A percentile compares a stretch with the other conserved stretches of the same genome.
phyloP scores from a whole-genome alignment of 2,329 filamentous ascomycete genomes.

The Colletotrichum coccodes region DNA sequence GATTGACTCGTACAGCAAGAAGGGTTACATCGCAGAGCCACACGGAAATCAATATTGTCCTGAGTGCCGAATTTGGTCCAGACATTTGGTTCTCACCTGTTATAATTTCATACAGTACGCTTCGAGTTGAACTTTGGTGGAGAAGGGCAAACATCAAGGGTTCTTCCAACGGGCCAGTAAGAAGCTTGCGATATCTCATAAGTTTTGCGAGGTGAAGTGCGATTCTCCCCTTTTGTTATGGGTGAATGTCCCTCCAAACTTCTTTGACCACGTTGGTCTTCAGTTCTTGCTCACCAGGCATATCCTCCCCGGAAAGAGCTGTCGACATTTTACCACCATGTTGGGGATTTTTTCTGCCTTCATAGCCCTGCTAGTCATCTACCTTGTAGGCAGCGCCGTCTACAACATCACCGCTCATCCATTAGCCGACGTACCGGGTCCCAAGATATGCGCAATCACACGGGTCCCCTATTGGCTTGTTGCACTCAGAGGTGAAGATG shows the following conservation, averaged over 20 bases:
- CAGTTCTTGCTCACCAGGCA: not conserved
- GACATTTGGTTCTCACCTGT: too few relatives aligned
- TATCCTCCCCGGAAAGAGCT: not conserved
- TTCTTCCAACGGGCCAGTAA: not conserved
- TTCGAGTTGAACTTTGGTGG: not conserved
- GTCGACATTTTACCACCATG: not conserved
- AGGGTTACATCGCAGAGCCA: too few relatives aligned
- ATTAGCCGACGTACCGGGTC: constrained; percentile 36
- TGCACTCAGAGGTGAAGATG: constrained; percentile 33
- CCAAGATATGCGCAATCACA: constrained; percentile 32
- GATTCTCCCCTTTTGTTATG: not conserved
- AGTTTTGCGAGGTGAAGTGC: not conserved
- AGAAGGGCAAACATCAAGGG: constrained; percentile 2
- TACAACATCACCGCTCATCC: constrained; percentile 39
- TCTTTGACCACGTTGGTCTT: not conserved
- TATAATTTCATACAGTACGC: not conserved
- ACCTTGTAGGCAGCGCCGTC: constrained; percentile 26
- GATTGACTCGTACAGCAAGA: too few relatives aligned
- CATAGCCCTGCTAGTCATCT: constrained; percentile 10
- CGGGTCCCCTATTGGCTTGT: constrained; percentile 39
- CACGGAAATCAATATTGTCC: too few relatives aligned
- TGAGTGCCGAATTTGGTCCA: too few relatives aligned
- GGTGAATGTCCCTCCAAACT: not conserved
- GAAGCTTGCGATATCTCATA: not conserved
- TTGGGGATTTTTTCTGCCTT: not conserved